phyloP scores from a whole-genome alignment of 2,329 filamentous ascomycete species.

The Aspergillus puulaauensis region DNA sequence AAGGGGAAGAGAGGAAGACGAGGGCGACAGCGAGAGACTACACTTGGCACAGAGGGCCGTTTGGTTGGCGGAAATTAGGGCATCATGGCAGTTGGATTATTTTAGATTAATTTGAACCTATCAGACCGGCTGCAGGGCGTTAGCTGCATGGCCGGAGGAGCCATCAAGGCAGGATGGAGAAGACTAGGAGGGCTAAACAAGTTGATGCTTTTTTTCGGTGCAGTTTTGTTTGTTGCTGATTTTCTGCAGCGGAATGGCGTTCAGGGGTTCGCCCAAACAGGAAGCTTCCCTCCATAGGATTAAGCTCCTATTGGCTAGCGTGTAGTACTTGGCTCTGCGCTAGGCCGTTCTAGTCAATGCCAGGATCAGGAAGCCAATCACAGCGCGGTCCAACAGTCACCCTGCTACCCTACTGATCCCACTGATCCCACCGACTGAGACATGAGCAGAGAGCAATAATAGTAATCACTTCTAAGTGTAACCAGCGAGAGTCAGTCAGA shows the following conservation, averaged over 20 bases:
- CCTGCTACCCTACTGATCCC: not conserved
- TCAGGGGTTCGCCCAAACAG: slow-evolving; percentile 3
- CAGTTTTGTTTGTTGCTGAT: not conserved
- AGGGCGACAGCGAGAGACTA: not conserved
- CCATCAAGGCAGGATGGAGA: not conserved
- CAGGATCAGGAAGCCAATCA: not conserved
- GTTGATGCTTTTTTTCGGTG: not conserved
- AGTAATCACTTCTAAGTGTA: too few relatives aligned
- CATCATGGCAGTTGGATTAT: too few relatives aligned
- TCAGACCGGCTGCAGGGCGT: not conserved
- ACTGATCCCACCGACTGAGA: too few relatives aligned
- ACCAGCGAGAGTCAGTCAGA: too few relatives aligned
- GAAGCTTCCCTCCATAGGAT: not conserved
- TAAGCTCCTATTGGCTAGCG: not conserved
- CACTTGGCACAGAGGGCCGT: too few relatives aligned
- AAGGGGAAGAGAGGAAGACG: not conserved
- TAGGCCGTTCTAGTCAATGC: not conserved
- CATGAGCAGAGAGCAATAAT: too few relatives aligned
- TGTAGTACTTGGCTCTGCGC: not conserved
- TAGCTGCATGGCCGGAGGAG: not conserved
- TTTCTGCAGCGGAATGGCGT: not conserved
- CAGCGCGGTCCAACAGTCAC: not conserved
- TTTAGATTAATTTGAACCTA: slow-evolving; percentile 2
- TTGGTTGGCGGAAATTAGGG: too few relatives aligned
- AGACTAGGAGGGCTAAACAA: not conserved